phyloP scores from a whole-genome alignment of 805 yeast species.

The Lachancea nothofagi region DNA sequence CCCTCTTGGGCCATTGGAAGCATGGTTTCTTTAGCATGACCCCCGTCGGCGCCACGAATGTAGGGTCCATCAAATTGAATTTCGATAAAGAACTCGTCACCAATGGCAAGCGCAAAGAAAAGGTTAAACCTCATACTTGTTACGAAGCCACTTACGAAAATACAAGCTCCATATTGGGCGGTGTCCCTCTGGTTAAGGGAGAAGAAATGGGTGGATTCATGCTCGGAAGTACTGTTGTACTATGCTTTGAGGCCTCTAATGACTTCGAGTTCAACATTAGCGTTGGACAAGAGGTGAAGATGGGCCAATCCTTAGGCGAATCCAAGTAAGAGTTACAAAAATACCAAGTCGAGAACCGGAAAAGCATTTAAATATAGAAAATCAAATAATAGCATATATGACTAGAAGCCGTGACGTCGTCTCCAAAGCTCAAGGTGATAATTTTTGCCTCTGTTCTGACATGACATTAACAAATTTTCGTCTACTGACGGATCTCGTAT shows the following conservation, averaged over 20 bases:
- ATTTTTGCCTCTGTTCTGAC: constrained; percentile 16
- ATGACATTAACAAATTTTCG: constrained; percentile 8
- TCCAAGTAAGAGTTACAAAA: constrained; percentile 11
- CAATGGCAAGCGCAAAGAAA: constrained; percentile 49
- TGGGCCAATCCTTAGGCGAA: constrained; percentile 77
- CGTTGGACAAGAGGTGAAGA: constrained; percentile 70
- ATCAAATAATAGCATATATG: not conserved
- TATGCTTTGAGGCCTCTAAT: constrained; percentile 93
- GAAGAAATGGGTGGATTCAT: constrained; percentile 97
- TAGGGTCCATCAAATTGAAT: constrained; percentile 87
- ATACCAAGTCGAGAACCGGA: not conserved
- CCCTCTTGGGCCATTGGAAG: constrained; percentile 92
- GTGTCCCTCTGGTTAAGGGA: constrained; percentile 84
- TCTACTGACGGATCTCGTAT: not conserved
- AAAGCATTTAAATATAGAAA: not conserved
- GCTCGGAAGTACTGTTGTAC: constrained; percentile 93
- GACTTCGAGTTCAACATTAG: constrained; percentile 63
- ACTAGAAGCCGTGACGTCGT: constrained; percentile 13
- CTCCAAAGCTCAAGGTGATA: constrained; percentile 28
- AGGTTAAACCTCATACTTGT: constrained; percentile 67
- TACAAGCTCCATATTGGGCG: constrained; percentile 72
- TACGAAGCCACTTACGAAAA: constrained; percentile 89
- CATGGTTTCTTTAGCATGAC: constrained; percentile 98
- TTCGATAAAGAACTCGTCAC: constrained; percentile 89
- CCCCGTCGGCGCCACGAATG: constrained; percentile 98